Conservation (phyloP, 495 filamentous ascomycete species). For the Hyaloscypha variabilis region DNA sequence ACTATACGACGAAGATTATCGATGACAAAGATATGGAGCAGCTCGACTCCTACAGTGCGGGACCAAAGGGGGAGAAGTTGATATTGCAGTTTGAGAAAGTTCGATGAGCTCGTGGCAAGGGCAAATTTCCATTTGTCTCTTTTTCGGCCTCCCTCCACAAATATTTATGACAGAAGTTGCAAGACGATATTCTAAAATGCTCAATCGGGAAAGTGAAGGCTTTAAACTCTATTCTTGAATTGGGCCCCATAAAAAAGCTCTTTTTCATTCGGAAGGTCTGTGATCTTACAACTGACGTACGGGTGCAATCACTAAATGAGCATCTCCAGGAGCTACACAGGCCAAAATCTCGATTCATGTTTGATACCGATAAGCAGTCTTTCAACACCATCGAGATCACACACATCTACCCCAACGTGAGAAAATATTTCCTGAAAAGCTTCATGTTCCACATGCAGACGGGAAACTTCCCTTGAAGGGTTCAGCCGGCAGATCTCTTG, state of each 20-base stretch:
- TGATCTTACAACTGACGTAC: too few relatives aligned
- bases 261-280: too few relatives aligned
- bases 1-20: slow-evolving; percentile 60
- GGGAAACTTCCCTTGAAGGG: background rate
- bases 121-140: background rate
- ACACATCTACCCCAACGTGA: background rate
- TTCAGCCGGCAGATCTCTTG: background rate
- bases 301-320: too few relatives aligned
- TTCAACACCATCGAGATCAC: background rate
- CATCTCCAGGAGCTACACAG: background rate
- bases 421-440: background rate
- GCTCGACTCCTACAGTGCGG: slow-evolving; percentile 64
- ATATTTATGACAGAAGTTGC: slow-evolving; percentile 6
- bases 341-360: background rate
- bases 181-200: slow-evolving; percentile 1
- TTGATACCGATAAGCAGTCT: background rate
- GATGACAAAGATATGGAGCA: slow-evolving; percentile 60
- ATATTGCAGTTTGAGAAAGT: slow-evolving; percentile 40
- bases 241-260: too few relatives aligned
- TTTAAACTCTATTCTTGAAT: slow-evolving; percentile 4
- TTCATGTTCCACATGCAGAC: background rate
- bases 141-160: background rate
- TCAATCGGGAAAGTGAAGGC: slow-evolving; percentile 9
- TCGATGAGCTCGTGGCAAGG: background rate
- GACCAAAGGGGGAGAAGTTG: slow-evolving; percentile 49